Conservation (phyloP, 306 rosid species). For the Trichosanthes truncata region DNA sequence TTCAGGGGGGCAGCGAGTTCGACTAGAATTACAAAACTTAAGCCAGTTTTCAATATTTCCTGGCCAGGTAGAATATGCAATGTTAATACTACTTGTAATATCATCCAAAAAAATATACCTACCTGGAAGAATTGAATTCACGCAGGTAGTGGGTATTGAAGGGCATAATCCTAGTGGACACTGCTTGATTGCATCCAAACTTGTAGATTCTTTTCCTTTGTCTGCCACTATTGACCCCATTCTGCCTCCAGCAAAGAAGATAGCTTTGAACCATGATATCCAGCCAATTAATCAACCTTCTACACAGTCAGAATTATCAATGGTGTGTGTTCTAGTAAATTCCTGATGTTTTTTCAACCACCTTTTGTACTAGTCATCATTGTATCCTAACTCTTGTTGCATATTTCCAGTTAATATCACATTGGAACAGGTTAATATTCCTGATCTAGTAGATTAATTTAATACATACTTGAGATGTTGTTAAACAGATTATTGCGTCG, state of each 20-base stretch:
- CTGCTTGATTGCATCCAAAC: constrained; percentile 76
- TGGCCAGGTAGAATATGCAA: constrained; percentile 64
- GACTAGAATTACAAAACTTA: constrained; percentile 62
- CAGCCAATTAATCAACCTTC: constrained; percentile 22
- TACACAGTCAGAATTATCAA: constrained; percentile 49
- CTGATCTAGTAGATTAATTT: neutral
- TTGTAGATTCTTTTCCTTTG: constrained; percentile 57
- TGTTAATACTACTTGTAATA: constrained; percentile 2
- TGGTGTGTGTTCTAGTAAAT: constrained; percentile 31
- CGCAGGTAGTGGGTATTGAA: constrained; percentile 78
- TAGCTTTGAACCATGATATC: constrained; percentile 50
- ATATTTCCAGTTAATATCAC: neutral
- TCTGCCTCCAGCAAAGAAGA: constrained; percentile 68
- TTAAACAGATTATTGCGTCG: constrained; percentile 76
- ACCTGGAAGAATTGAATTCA: constrained; percentile 18
- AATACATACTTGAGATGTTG: constrained; percentile 6
- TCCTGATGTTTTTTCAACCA: neutral
- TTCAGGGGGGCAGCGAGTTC: constrained; percentile 88
- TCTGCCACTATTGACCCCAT: constrained; percentile 27
- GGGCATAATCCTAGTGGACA: constrained; percentile 98
- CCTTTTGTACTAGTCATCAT: neutral
- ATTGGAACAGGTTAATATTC: constrained; percentile 8
- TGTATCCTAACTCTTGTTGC: neutral
- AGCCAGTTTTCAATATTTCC: constrained; percentile 81
- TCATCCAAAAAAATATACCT: constrained; percentile 8